Percentiles rank a stretch among this genome's conserved stretches.
Conservation (phyloP, 352 stramenopile species). For the Globisporangium paddicum region DNA sequence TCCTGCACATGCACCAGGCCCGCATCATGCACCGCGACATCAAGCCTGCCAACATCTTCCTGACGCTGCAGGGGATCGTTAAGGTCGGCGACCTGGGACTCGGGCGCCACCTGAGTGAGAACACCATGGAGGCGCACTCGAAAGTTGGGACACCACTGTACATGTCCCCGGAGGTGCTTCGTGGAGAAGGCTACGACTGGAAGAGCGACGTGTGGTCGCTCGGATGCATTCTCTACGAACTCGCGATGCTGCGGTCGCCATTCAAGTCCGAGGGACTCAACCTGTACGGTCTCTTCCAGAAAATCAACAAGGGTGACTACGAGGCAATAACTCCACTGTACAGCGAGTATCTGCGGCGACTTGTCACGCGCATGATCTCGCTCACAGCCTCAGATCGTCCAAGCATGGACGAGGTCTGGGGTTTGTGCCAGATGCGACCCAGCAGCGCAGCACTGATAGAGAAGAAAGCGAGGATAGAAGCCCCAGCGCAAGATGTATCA, state of each 20-base stretch:
- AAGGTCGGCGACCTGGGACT: slow-evolving; percentile 88
- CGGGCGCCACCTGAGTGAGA: slow-evolving; percentile 69
- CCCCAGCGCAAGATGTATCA: background rate
- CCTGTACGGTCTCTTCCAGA: slow-evolving; percentile 90
- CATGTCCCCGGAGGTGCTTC: slow-evolving; percentile 93
- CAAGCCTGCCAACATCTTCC: slow-evolving; percentile 94
- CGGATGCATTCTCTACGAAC: slow-evolving; percentile 95
- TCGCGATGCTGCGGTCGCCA: slow-evolving; percentile 91
- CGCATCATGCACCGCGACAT: slow-evolving; percentile 94
- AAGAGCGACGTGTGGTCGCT: slow-evolving; percentile 95
- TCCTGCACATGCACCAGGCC: slow-evolving; percentile 84
- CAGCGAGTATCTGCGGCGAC: slow-evolving; percentile 44
- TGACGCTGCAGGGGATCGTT: slow-evolving; percentile 86
- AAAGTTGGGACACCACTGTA: slow-evolving; percentile 94
- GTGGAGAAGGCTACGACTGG: slow-evolving; percentile 92
- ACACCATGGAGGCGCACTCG: slow-evolving; percentile 80
- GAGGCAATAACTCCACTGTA: slow-evolving; percentile 56
- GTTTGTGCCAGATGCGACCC: slow-evolving; percentile 35
- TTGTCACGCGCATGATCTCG: slow-evolving; percentile 75
- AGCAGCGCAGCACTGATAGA: slow-evolving; percentile 10
- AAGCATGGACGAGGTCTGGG: slow-evolving; percentile 64
- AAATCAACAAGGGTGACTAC: slow-evolving; percentile 88
- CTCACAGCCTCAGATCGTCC: slow-evolving; percentile 52
- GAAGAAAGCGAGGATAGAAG: slow-evolving; percentile 8
- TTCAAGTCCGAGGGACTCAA: slow-evolving; percentile 93